These are phyloP conservation scores for Glomus cerebriforme DNA, from an alignment of 192 early-diverging fungal genomes.

Conservation along the genomic window DNA sequence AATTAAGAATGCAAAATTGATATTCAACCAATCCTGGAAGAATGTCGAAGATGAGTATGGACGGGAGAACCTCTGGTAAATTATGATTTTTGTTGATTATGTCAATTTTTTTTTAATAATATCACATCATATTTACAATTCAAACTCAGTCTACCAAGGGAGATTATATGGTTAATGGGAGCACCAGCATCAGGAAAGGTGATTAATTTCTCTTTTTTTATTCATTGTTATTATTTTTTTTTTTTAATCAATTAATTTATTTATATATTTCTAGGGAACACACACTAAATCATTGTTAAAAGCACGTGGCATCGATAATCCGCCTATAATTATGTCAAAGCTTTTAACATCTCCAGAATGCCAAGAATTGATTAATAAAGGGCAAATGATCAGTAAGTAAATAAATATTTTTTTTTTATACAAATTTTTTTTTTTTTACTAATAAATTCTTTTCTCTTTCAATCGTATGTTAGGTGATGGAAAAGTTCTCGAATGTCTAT, in stretches of 20 bases:
- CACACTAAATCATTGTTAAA: constrained; percentile 57
- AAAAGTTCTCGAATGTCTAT: constrained; percentile 53
- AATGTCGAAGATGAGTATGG: constrained; percentile 57
- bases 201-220: neutral
- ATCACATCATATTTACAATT: neutral
- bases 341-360: constrained; percentile 57
- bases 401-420: neutral
- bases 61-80: constrained; percentile 48
- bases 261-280: constrained; percentile 41
- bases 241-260: too few relatives aligned
- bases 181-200: constrained; percentile 55
- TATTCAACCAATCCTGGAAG: constrained; percentile 63
- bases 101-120: neutral
- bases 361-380: constrained; percentile 57
- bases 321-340: constrained; percentile 57
- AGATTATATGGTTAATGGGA: constrained; percentile 62
- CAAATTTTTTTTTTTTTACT: neutral
- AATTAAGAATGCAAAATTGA: constrained; percentile 62
- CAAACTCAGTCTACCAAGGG: constrained; percentile 42
- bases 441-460: neutral
- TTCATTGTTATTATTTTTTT: neutral
- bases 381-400: constrained; percentile 51
- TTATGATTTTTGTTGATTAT: neutral
- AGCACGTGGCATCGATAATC: constrained; percentile 60
- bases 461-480: constrained; percentile 36